These are phyloP conservation scores for Serendipita sp. DNA, from an alignment of 768 basidiomycete genomes.

Conservation along the genomic window DNA sequence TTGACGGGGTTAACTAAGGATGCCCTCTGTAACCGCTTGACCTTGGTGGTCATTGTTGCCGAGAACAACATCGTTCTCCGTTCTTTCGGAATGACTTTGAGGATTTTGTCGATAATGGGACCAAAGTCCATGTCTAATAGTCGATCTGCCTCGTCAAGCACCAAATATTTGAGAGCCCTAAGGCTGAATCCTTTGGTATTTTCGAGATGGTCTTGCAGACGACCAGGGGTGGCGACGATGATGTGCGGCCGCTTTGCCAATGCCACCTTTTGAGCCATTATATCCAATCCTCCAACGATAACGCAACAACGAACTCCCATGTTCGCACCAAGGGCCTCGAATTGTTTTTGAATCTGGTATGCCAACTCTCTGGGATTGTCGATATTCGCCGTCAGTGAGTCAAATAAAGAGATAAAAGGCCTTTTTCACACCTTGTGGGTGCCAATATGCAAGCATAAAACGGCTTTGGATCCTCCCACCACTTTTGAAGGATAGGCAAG, in stretches of 20 bases:
- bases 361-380: constrained; percentile 55
- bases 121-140: constrained; percentile 94
- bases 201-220: constrained; percentile 84
- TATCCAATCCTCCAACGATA: constrained; percentile 91
- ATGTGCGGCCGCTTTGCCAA: constrained; percentile 90
- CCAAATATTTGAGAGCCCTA: constrained; percentile 71
- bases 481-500: constrained; percentile 83
- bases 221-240: constrained; percentile 87
- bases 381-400: not conserved
- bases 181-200: constrained; percentile 95
- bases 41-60: constrained; percentile 97
- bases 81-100: constrained; percentile 87
- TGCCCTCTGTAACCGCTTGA: constrained; percentile 87
- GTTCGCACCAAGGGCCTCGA: constrained; percentile 75
- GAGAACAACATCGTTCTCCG: constrained; percentile 93
- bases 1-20: constrained; percentile 85
- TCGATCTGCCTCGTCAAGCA: constrained; percentile 95
- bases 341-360: constrained; percentile 95
- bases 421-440: constrained; percentile 47
- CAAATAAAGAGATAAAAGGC: not conserved
- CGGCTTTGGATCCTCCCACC: constrained; percentile 91
- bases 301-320: constrained; percentile 87
- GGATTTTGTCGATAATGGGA: constrained; percentile 85
- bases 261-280: constrained; percentile 76
- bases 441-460: constrained; percentile 88